phyloP scores from a whole-genome alignment of 2,329 filamentous ascomycete genomes.

The Pestalotiopsis sp. region DNA sequence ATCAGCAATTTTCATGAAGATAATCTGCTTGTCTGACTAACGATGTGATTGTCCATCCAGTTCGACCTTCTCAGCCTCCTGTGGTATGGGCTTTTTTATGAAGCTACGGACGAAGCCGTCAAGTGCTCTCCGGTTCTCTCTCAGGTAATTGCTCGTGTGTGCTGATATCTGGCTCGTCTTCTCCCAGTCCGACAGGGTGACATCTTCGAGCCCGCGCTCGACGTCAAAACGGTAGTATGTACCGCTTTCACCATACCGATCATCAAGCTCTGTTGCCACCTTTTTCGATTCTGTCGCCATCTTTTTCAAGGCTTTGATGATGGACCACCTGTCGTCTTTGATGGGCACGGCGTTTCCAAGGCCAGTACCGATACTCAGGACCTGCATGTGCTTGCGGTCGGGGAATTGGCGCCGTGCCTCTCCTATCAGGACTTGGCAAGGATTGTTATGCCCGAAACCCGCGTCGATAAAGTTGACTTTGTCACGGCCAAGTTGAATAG shows the following conservation, averaged over 20 bases:
- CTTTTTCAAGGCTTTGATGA: conserved; percentile 16
- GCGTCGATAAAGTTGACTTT: conserved; percentile 30
- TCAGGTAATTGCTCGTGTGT: conserved; percentile 22
- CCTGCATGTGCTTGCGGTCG: conserved; percentile 3
- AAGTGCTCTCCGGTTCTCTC: conserved; percentile 10
- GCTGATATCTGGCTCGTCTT: conserved; percentile 22
- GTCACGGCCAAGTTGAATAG: conserved; percentile 27
- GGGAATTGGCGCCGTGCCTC: conserved; percentile 29
- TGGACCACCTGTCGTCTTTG: neutral
- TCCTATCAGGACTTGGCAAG: conserved; percentile 28
- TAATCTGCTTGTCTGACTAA: neutral
- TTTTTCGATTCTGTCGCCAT: conserved; percentile 23
- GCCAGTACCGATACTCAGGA: conserved; percentile 28
- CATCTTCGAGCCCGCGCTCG: conserved; percentile 25
- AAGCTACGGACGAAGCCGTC: conserved; percentile 17
- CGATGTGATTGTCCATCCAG: neutral
- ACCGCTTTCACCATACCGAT: conserved; percentile 9
- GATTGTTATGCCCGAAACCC: conserved; percentile 34
- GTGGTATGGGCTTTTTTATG: neutral
- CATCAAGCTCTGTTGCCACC: conserved; percentile 17
- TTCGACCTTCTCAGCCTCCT: neutral
- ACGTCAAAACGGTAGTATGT: conserved; percentile 30
- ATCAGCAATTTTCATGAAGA: neutral
- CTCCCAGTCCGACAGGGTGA: conserved; percentile 27
- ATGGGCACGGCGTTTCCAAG: conserved; percentile 21